Evolutionary conservation across 352 stramenopile genomes (phyloP).

Genomic region (Aphanomyces astaci): DNA sequence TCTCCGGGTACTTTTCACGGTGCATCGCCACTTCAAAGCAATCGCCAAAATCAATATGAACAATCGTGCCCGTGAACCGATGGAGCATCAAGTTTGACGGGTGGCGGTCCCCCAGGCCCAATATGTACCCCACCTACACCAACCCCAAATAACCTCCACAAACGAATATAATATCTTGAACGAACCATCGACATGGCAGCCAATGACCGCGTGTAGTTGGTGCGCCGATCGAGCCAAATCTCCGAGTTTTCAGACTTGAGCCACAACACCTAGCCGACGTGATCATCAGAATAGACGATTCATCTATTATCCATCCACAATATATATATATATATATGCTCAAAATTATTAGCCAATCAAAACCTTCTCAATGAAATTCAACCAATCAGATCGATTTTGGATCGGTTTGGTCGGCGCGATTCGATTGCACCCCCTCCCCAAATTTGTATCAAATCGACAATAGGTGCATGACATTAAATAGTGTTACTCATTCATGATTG

Average conservation of each 20-base stretch:
- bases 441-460: too few relatives aligned
- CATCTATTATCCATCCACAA: slow-evolving; percentile 28
- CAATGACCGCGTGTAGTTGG: slow-evolving; percentile 95
- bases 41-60: slow-evolving; percentile 97
- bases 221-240: slow-evolving; percentile 96
- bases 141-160: neutral
- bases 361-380: too few relatives aligned
- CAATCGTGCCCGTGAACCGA: slow-evolving; percentile 92
- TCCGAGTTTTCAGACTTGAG: slow-evolving; percentile 97
- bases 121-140: slow-evolving; percentile 86
- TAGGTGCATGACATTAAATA: too few relatives aligned
- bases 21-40: slow-evolving; percentile 99
- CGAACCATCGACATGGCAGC: slow-evolving; percentile 99
- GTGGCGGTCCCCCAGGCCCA: slow-evolving; percentile 98
- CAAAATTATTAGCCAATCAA: too few relatives aligned
- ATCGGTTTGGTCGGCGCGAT: too few relatives aligned
- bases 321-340: too few relatives aligned
- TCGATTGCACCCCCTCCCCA: too few relatives aligned
- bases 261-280: slow-evolving; percentile 70
- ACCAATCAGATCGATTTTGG: too few relatives aligned
- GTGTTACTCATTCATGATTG: too few relatives aligned
- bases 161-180: neutral
- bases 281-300: neutral
- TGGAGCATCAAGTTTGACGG: slow-evolving; percentile 99
- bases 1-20: slow-evolving; percentile 98